Conservation (phyloP, 306 rosid species). For the Myrica gale region DNA sequence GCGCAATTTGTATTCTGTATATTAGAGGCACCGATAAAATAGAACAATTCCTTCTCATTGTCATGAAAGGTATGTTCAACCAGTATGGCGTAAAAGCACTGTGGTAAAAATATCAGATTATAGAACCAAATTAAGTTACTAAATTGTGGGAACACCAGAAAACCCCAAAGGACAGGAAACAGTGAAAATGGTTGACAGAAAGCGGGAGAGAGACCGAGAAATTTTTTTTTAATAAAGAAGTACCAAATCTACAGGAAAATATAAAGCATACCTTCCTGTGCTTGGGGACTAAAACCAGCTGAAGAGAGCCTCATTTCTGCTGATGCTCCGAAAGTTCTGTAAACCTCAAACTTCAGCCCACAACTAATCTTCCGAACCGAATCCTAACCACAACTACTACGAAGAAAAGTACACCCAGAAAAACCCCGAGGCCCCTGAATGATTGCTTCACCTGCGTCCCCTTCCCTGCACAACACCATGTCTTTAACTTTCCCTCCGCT, state of each 20-base stretch:
- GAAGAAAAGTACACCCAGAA: slow-evolving; percentile 39
- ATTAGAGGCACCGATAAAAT: background rate
- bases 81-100: background rate
- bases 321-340: slow-evolving; percentile 19
- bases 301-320: slow-evolving; percentile 80
- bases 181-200: slow-evolving; percentile 10
- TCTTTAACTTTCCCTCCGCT: slow-evolving; percentile 20
- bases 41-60: slow-evolving; percentile 4
- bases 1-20: background rate
- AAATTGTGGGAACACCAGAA: slow-evolving; percentile 1
- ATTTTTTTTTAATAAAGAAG: background rate
- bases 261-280: slow-evolving; percentile 67
- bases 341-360: slow-evolving; percentile 36
- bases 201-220: background rate
- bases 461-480: slow-evolving; percentile 39
- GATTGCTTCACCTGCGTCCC: slow-evolving; percentile 32
- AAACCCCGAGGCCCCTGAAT: slow-evolving; percentile 39
- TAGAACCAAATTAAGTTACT: background rate
- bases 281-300: slow-evolving; percentile 85
- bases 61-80: background rate
- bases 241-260: slow-evolving; percentile 21
- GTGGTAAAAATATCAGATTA: background rate
- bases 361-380: slow-evolving; percentile 33
- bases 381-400: slow-evolving; percentile 37
- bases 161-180: slow-evolving; percentile 17